Base-by-base conservation (phyloP, 257 asterid species). In the Solanum okadae region DNA sequence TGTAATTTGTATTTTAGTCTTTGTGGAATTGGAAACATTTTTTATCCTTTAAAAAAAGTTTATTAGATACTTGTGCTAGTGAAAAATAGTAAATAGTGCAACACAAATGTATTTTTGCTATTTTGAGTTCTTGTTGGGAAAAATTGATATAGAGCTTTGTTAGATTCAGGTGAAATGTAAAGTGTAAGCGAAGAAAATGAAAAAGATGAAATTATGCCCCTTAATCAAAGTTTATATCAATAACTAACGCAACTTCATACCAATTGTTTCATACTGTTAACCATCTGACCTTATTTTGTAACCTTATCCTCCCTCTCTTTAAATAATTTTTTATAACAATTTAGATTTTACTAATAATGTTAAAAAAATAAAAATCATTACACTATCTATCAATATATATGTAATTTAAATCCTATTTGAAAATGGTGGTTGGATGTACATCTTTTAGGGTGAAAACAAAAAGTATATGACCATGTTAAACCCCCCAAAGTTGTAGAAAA, bases 391-490 rank as follows among this genome's bases (percentile, higher is more conserved):
- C 13, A 35, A 33, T 40, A 86, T 72, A 20, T 56, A 72, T 65
- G 31, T 31, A 13, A 25, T 68, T 25, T 5, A 68, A 68, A 12
- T 68, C 33, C 18, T 23, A n/a, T 71, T 73, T 63, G 56, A 85
- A 40, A 77, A 34, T 44, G 87, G 86, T 90, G 37, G 92, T 83
- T 90, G 86, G 63, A 37, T 87, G 71, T 12, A 59, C 2, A 75
- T 31, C 59, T 7, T 35, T 86, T 44, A 11, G 83, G 35, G 85
- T 68, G 85, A 91, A 22, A 91, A 83, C 86, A 33, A 87, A 42
- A 78, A 14, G 23, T 25, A 40, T n/a, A 78, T 42, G 63, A 40
- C n/a, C 1, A 42, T 78, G 63, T 78, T 76, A 9, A 78, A 25
- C 3, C 22, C 8, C 37, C 63, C 37, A 6, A 78, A 78, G 37